These are phyloP conservation scores for Solioccasus polychromus DNA, from an alignment of 768 basidiomycete species.

Conservation along the genomic window DNA sequence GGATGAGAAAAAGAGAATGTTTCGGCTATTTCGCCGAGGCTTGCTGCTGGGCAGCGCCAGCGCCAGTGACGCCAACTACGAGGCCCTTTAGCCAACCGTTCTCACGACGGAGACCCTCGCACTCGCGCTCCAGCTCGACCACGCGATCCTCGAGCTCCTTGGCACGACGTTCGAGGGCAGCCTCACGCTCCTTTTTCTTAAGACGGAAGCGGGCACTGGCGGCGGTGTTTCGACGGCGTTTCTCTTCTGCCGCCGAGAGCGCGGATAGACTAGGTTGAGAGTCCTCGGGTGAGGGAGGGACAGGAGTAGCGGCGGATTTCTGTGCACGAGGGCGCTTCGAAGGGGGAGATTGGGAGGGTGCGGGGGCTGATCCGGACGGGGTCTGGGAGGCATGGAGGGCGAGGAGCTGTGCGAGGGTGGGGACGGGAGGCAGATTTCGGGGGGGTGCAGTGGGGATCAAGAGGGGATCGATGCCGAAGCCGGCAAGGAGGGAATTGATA, in stretches of 20 bases:
- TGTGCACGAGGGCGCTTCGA: conserved; percentile 57
- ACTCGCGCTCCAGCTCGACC: conserved; percentile 83
- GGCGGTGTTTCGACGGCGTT: conserved; percentile 90
- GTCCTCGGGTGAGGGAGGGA: conserved; percentile 30
- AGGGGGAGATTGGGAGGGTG: conserved; percentile 19
- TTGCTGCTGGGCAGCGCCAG: conserved; percentile 39
- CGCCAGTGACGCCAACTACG: conserved; percentile 84
- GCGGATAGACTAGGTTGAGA: conserved; percentile 15
- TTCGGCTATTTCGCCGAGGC: conserved; percentile 15
- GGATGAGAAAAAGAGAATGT: background rate
- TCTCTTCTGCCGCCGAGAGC: conserved; percentile 72
- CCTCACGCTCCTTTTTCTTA: conserved; percentile 96
- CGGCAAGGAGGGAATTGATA: conserved; percentile 35
- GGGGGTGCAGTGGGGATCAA: conserved; percentile 28
- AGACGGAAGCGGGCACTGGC: conserved; percentile 90
- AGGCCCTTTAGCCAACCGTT: conserved; percentile 92
- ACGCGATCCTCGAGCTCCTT: conserved; percentile 84
- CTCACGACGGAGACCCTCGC: conserved; percentile 82
- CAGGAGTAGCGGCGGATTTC: conserved; percentile 36
- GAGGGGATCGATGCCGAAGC: conserved; percentile 45
- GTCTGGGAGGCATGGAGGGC: conserved; percentile 50
- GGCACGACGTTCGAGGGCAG: conserved; percentile 77
- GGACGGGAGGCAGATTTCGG: conserved; percentile 29
- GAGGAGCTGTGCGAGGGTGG: conserved; percentile 70
- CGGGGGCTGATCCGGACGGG: conserved; percentile 12